Conservation (phyloP, 148 eudicot genomes). For the Oxyria digyna region DNA sequence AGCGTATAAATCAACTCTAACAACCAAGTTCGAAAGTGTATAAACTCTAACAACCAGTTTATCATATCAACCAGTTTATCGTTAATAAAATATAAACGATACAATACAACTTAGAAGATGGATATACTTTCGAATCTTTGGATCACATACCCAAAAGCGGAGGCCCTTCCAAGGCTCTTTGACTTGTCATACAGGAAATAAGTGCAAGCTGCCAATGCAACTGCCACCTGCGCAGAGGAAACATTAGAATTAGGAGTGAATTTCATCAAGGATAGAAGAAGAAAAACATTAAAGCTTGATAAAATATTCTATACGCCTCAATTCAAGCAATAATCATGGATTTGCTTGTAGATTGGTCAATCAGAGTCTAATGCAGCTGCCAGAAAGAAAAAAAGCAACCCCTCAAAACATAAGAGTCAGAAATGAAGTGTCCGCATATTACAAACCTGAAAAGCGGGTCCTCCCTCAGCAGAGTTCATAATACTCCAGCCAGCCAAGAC, state of each 20-base stretch:
- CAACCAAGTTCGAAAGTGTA: too few species aligned
- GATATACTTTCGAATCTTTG: not conserved
- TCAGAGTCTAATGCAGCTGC: not conserved
- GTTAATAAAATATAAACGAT: not conserved
- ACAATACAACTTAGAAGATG: not conserved
- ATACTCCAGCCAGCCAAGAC: constrained; percentile 96
- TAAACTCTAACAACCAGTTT: too few species aligned
- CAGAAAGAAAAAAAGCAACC: not conserved
- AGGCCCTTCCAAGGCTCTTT: constrained; percentile 70
- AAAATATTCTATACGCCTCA: not conserved
- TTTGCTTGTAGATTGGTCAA: not conserved
- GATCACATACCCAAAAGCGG: constrained; percentile 58
- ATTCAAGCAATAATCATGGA: not conserved
- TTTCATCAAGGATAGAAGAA: not conserved
- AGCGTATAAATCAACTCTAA: too few species aligned
- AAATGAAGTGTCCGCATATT: not conserved
- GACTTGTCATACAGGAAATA: constrained; percentile 90
- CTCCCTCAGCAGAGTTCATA: constrained; percentile 80
- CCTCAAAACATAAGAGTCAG: not conserved
- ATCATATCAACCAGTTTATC: too few species aligned
- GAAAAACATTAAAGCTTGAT: not conserved
- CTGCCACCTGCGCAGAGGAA: constrained; percentile 51
- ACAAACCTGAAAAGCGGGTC: constrained; percentile 96
- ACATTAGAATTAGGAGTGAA: not conserved
- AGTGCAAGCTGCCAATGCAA: constrained; percentile 74